Conservation (phyloP, 148 eudicot genomes). For the Rhododendron ferrugineum region DNA sequence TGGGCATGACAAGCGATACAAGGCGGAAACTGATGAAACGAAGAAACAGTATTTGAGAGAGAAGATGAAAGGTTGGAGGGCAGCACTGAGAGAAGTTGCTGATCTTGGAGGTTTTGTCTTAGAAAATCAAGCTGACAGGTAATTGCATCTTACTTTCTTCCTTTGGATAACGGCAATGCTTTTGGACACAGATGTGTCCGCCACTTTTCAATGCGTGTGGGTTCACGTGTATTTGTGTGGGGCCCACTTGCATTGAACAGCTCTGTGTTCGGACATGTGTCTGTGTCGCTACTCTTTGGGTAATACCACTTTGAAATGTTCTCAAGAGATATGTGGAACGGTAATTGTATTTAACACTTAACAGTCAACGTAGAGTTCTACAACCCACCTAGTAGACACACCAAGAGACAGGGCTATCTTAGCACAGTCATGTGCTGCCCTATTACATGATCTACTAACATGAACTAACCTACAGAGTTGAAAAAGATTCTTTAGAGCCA, state of each 20-base stretch:
- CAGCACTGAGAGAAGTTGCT: constrained; percentile 8
- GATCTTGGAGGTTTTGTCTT: background rate
- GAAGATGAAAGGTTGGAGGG: constrained; percentile 1
- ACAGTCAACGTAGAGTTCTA: background rate
- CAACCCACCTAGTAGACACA: background rate
- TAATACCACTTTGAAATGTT: background rate
- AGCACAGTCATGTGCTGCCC: background rate
- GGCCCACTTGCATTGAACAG: background rate
- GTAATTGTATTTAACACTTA: background rate
- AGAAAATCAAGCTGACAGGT: constrained; percentile 12
- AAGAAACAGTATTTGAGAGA: background rate
- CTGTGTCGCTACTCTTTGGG: background rate
- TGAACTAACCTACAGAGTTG: background rate
- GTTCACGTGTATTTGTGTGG: background rate
- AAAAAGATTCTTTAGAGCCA: background rate
- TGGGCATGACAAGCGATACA: background rate
- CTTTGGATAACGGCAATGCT: background rate
- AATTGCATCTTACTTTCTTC: background rate
- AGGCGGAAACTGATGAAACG: background rate
- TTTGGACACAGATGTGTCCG: background rate
- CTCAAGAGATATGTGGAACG: background rate
- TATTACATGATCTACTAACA: background rate
- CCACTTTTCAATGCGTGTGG: background rate
- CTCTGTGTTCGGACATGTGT: background rate
- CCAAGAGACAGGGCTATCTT: background rate